Conservation (phyloP, 208 protist genomes). For the Wallacemonas sp. region DNA sequence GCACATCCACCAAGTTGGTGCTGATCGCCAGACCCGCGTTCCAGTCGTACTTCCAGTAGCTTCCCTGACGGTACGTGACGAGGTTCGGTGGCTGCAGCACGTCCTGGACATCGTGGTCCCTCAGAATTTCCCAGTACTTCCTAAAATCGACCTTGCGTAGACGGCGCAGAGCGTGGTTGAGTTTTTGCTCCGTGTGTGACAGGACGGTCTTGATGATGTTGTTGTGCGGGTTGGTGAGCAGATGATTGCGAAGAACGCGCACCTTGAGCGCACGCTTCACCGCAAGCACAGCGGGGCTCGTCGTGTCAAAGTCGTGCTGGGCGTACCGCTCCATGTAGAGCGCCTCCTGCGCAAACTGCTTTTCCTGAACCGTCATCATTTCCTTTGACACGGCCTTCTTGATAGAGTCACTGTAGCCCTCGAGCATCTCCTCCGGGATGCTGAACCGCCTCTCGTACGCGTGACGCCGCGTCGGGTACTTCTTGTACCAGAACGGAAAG, state of each 20-base stretch:
- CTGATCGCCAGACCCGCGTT: conserved; percentile 85
- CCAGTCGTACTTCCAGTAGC: conserved; percentile 91
- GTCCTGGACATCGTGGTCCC: conserved; percentile 91
- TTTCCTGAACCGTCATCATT: conserved; percentile 90
- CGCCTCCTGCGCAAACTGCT: conserved; percentile 86
- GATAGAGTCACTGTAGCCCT: conserved; percentile 81
- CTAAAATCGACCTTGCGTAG: conserved; percentile 90
- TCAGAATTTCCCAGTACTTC: conserved; percentile 90
- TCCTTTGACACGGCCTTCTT: conserved; percentile 68
- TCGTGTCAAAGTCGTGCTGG: conserved; percentile 89
- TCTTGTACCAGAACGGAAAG: conserved; percentile 93
- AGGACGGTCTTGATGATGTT: conserved; percentile 89
- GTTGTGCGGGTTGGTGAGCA: conserved; percentile 91
- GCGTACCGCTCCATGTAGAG: conserved; percentile 93
- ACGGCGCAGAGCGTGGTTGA: conserved; percentile 75
- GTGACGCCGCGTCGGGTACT: conserved; percentile 90
- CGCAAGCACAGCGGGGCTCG: conserved; percentile 79
- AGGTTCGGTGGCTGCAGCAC: conserved; percentile 84
- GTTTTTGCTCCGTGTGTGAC: conserved; percentile 70
- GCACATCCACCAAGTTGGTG: conserved; percentile 78
- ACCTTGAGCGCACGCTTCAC: conserved; percentile 86
- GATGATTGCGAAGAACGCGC: conserved; percentile 84
- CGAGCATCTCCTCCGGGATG: conserved; percentile 88
- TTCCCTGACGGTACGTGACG: conserved; percentile 83
- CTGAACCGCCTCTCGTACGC: conserved; percentile 90